Percentiles rank a stretch among this genome's conserved stretches.
Evolutionary conservation across 2,329 filamentous ascomycete species (phyloP).

Genomic region (Xylariaceae sp.): DNA sequence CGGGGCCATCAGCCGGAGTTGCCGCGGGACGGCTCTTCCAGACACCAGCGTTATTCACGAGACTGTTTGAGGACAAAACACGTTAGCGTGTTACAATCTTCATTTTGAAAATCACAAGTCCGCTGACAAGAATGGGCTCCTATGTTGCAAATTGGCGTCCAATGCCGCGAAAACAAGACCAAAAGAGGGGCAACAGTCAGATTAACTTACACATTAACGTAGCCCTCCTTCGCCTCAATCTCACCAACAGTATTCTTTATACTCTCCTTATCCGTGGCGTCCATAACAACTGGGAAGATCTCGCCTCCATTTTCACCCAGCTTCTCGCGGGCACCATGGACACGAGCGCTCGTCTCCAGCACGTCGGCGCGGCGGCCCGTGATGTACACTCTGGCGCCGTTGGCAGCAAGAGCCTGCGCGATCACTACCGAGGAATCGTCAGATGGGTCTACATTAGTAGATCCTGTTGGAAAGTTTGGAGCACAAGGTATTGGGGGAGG

Average conservation of each 20-base stretch:
- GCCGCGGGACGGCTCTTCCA: constrained; percentile 33
- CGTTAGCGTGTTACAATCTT: neutral
- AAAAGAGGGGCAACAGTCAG: neutral
- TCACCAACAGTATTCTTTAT: constrained; percentile 55
- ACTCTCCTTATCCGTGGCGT: constrained; percentile 59
- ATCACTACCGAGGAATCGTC: constrained; percentile 44
- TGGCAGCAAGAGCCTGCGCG: constrained; percentile 52
- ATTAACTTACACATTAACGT: constrained; percentile 53
- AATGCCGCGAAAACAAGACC: neutral
- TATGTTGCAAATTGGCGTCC: too few relatives aligned
- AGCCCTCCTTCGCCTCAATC: constrained; percentile 57
- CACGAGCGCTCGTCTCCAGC: constrained; percentile 48
- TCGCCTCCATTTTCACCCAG: constrained; percentile 50
- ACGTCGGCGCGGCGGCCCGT: constrained; percentile 53
- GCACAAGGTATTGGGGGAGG: neutral
- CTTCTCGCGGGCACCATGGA: constrained; percentile 52
- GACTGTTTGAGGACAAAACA: constrained; percentile 26
- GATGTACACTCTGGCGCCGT: constrained; percentile 47
- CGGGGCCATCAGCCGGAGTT: constrained; percentile 34
- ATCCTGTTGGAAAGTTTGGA: neutral
- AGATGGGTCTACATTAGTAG: neutral
- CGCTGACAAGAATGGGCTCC: neutral
- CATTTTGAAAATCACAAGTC: neutral
- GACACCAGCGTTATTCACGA: constrained; percentile 62
- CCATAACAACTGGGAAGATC: constrained; percentile 52